Conservation (phyloP, 495 filamentous ascomycete species). For the Aspergillus cristatus region DNA sequence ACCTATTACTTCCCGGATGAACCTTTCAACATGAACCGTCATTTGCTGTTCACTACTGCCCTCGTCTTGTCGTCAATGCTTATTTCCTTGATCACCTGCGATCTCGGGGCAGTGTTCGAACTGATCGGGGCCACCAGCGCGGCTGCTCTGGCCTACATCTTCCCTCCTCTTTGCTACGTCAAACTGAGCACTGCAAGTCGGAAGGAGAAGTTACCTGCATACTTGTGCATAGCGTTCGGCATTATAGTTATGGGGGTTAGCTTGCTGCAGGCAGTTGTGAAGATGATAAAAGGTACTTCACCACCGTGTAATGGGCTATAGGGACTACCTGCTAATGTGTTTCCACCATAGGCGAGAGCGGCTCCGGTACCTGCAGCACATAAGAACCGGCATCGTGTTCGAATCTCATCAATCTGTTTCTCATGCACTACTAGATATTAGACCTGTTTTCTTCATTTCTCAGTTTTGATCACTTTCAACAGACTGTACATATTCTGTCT, state of each 20-base stretch:
- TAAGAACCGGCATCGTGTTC: not conserved
- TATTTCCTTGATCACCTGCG: conserved; percentile 75
- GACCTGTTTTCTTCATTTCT: not conserved
- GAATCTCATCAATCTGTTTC: not conserved
- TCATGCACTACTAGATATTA: not conserved
- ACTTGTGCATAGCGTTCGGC: conserved; percentile 65
- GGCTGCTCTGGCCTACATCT: conserved; percentile 86
- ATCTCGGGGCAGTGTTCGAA: conserved; percentile 90
- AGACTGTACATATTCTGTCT: not conserved
- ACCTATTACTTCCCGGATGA: conserved; percentile 84
- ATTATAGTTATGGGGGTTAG: conserved; percentile 76
- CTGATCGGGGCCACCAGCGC: conserved; percentile 91
- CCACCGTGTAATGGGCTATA: not conserved
- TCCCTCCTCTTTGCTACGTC: conserved; percentile 91
- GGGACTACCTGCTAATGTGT: not conserved
- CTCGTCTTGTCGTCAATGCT: conserved; percentile 73
- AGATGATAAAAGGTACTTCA: conserved; percentile 46
- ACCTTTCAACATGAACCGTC: conserved; percentile 71
- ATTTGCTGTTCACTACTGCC: conserved; percentile 72
- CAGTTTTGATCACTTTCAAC: not conserved
- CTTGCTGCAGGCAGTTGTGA: conserved; percentile 60
- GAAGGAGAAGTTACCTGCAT: conserved; percentile 66
- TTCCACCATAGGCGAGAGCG: not conserved
- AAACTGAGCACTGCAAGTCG: conserved; percentile 64
- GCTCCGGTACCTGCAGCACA: not conserved